These are phyloP conservation scores for Trichoderma asperellum DNA, from an alignment of 2,329 filamentous ascomycete genomes.

Conservation along the genomic window DNA sequence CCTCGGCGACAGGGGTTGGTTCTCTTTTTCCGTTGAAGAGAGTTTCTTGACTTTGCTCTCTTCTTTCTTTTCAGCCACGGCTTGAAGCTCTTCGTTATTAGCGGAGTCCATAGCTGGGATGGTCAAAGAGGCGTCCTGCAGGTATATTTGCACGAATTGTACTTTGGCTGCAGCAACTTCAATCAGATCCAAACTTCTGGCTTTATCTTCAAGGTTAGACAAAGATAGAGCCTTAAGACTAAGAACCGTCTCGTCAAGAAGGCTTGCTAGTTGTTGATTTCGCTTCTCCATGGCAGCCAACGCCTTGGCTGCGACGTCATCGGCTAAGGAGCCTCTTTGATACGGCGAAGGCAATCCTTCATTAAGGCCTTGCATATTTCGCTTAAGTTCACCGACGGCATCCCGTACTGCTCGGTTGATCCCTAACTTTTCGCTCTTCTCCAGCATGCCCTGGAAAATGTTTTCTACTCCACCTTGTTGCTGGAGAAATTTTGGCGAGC, in stretches of 20 bases:
- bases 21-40: background rate
- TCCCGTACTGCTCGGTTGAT: constrained; percentile 82
- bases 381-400: constrained; percentile 76
- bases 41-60: background rate
- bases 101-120: constrained; percentile 41
- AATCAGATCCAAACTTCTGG: constrained; percentile 56
- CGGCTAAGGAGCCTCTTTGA: constrained; percentile 43
- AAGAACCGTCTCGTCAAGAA: constrained; percentile 69
- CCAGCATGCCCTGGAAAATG: constrained; percentile 73
- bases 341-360: constrained; percentile 53
- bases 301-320: constrained; percentile 42
- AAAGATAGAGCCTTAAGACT: constrained; percentile 65
- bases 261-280: constrained; percentile 67
- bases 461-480: constrained; percentile 67
- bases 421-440: constrained; percentile 74
- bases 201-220: constrained; percentile 53
- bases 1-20: constrained; percentile 3
- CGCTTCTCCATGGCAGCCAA: constrained; percentile 63
- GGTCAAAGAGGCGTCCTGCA: constrained; percentile 61
- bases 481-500: constrained; percentile 54
- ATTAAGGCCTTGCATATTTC: constrained; percentile 72
- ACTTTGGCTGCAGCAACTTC: constrained; percentile 65
- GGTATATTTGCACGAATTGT: constrained; percentile 66
- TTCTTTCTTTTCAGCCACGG: constrained; percentile 8
- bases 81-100: background rate